These are phyloP conservation scores for Austroboletus niveus DNA, from an alignment of 1,284 basidiomycete species.

Conservation along the genomic window DNA sequence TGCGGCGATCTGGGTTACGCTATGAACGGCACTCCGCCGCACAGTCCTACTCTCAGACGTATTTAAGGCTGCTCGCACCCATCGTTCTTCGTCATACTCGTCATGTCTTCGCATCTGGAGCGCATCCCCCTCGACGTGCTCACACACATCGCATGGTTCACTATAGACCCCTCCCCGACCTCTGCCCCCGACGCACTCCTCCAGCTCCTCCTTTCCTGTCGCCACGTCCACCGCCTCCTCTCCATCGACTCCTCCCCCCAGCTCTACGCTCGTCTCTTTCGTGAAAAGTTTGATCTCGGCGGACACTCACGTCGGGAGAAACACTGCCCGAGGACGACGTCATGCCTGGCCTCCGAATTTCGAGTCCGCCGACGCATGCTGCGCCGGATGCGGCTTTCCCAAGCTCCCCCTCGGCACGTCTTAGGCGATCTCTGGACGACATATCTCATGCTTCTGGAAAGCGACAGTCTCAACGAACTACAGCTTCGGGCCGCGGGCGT, in stretches of 20 bases:
- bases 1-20: constrained; percentile 36
- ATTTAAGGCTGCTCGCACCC: constrained; percentile 25
- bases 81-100: constrained; percentile 16
- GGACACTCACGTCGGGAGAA: constrained; percentile 37
- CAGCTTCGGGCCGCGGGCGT: constrained; percentile 41
- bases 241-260: constrained; percentile 46
- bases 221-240: constrained; percentile 44
- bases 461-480: constrained; percentile 40
- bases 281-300: constrained; percentile 49
- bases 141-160: constrained; percentile 48
- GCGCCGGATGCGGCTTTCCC: constrained; percentile 40
- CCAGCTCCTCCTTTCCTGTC: constrained; percentile 44
- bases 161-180: constrained; percentile 36
- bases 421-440: constrained; percentile 49
- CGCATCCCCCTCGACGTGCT: constrained; percentile 50
- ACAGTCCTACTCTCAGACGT: constrained; percentile 18
- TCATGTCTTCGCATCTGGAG: constrained; percentile 46
- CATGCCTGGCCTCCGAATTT: constrained; percentile 48
- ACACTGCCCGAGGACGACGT: constrained; percentile 36
- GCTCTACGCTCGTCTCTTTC: constrained; percentile 63
- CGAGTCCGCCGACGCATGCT: constrained; percentile 43
- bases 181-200: constrained; percentile 40
- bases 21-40: constrained; percentile 34
- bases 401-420: constrained; percentile 32
- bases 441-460: constrained; percentile 52